These are phyloP conservation scores for Colletotrichum coccodes DNA, from an alignment of 2,329 filamentous ascomycete genomes.

Conservation along the genomic window DNA sequence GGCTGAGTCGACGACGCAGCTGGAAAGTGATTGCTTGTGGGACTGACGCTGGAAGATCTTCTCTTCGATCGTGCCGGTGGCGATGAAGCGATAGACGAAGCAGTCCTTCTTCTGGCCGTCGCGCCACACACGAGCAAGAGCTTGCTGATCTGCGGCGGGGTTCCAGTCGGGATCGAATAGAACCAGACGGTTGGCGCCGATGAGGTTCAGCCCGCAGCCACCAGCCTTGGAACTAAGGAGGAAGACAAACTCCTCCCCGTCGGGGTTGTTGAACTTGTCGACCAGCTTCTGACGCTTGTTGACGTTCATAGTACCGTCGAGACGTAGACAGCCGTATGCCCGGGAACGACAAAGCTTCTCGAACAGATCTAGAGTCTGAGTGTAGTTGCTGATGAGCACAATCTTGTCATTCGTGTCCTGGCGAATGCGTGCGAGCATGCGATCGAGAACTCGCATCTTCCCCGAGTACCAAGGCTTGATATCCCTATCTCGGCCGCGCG, in stretches of 20 bases:
- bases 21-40: constrained; percentile 96
- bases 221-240: constrained; percentile 97
- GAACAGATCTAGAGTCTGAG: constrained; percentile 93
- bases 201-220: constrained; percentile 94
- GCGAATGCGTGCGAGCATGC: constrained; percentile 95
- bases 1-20: constrained; percentile 94
- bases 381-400: constrained; percentile 98
- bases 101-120: constrained; percentile 99
- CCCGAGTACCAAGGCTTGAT: constrained; percentile 96
- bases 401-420: constrained; percentile 99
- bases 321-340: constrained; percentile 84
- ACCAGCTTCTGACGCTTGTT: constrained; percentile 97
- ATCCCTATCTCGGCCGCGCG: constrained; percentile 88
- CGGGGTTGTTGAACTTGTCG: constrained; percentile 95
- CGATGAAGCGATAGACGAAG: constrained; percentile 99
- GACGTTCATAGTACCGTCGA: constrained; percentile 98
- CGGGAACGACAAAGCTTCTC: constrained; percentile 88
- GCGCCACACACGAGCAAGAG: constrained; percentile 96
- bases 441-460: constrained; percentile 98
- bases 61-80: constrained; percentile 97
- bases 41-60: constrained; percentile 99
- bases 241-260: constrained; percentile 91
- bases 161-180: constrained; percentile 99
- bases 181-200: constrained; percentile 92
- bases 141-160: constrained; percentile 96